These are phyloP conservation scores for Lophiotrema nucula DNA, from an alignment of 495 filamentous ascomycete species.

Conservation along the genomic window DNA sequence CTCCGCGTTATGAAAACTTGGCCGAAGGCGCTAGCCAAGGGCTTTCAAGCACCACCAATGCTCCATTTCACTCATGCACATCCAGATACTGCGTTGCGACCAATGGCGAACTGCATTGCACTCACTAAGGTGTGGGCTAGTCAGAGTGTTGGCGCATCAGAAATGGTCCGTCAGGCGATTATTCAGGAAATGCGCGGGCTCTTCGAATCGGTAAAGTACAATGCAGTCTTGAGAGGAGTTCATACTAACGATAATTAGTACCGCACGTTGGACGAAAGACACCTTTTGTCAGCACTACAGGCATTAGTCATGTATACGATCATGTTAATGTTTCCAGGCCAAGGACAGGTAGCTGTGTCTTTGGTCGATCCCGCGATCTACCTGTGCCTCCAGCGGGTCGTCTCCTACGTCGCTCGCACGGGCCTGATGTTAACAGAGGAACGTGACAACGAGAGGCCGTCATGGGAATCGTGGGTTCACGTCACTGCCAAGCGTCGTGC, in stretches of 20 bases:
- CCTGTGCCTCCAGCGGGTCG: conserved; percentile 35
- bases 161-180: conserved; percentile 38
- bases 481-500: conserved; percentile 45
- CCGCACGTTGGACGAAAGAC: conserved; percentile 37
- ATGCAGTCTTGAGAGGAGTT: too few species aligned
- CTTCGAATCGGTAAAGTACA: conserved; percentile 36
- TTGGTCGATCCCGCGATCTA: conserved; percentile 33
- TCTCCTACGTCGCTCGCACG: conserved; percentile 36
- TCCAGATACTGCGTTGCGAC: conserved; percentile 23
- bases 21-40: conserved; percentile 43
- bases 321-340: conserved; percentile 43
- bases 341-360: conserved; percentile 21
- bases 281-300: conserved; percentile 42
- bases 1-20: conserved; percentile 43
- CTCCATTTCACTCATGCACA: conserved; percentile 38
- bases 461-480: conserved; percentile 44
- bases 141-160: conserved; percentile 36
- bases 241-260: conserved; percentile 10
- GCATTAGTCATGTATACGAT: conserved; percentile 43
- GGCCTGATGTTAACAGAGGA: conserved; percentile 45
- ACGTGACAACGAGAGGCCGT: conserved; percentile 34
- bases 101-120: conserved; percentile 43
- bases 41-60: conserved; percentile 42
- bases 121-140: conserved; percentile 46
- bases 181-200: conserved; percentile 38